phyloP scores from a whole-genome alignment of 2,329 filamentous ascomycete genomes.

The Aspergillus sp. region DNA sequence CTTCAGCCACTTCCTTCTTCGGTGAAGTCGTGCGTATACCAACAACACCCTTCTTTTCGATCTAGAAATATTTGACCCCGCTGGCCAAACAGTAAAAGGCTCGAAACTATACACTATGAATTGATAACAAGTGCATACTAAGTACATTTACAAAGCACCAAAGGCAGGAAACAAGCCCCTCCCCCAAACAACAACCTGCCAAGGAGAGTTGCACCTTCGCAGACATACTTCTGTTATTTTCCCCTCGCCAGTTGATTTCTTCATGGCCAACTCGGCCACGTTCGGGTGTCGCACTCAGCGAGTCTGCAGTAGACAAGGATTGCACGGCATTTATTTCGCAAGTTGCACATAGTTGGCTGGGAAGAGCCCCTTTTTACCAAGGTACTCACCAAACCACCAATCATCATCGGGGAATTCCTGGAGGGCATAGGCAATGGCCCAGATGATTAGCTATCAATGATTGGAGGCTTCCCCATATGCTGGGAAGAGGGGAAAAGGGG shows the following conservation, averaged over 20 bases:
- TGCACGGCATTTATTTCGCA: conserved; percentile 1
- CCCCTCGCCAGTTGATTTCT: neutral
- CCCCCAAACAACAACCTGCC: neutral
- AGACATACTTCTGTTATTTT: neutral
- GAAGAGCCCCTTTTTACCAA: conserved; percentile 81
- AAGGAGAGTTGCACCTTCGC: neutral
- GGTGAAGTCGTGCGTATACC: neutral
- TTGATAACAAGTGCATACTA: neutral
- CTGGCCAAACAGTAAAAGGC: neutral
- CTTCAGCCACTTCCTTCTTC: neutral
- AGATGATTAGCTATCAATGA: neutral
- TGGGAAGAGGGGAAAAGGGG: neutral
- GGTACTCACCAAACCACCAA: conserved; percentile 93
- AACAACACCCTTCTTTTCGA: neutral
- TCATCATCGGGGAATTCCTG: conserved; percentile 96
- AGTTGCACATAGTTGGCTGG: conserved; percentile 53
- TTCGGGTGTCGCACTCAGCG: neutral
- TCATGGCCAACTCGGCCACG: neutral
- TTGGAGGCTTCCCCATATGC: no score
- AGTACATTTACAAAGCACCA: neutral
- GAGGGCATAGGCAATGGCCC: neutral
- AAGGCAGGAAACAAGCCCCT: neutral
- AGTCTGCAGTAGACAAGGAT: neutral
- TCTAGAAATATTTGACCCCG: neutral
- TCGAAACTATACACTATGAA: neutral